Evolutionary conservation across 129 eudicot genomes (phyloP).

Genomic region (Chrysanthemum makinoi): DNA sequence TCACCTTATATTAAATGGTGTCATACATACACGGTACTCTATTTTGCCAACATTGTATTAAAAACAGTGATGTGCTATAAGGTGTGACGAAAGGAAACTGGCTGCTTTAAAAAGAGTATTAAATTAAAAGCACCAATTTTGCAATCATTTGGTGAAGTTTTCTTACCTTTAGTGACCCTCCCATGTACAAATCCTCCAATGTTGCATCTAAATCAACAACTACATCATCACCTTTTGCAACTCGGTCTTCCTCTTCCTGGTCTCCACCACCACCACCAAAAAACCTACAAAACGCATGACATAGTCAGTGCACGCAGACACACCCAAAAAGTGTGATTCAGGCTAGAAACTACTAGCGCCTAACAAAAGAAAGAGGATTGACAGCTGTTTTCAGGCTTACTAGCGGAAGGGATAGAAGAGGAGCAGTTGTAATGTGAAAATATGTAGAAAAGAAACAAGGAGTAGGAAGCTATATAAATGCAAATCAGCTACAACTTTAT

Average conservation of each 20-base stretch:
- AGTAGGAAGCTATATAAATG: neutral
- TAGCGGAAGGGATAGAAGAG: too few relatives aligned
- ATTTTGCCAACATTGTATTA: neutral
- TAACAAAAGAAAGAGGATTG: neutral
- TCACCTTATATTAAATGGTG: neutral
- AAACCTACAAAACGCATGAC: conserved; percentile 45
- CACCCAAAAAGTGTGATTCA: conserved; percentile 18
- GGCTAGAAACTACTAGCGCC: neutral
- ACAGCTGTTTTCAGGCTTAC: too few relatives aligned
- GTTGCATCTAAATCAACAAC: conserved; percentile 93
- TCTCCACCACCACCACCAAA: conserved; percentile 96
- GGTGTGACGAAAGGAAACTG: neutral
- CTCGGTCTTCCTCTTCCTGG: conserved; percentile 81
- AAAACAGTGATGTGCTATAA: neutral
- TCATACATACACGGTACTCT: too few relatives aligned
- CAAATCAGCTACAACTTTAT: neutral
- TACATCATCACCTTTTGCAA: conserved; percentile 93
- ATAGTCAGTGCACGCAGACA: conserved; percentile 15
- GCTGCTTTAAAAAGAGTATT: neutral
- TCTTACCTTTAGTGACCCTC: conserved; percentile 88
- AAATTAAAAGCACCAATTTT: neutral
- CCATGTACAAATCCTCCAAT: conserved; percentile 96
- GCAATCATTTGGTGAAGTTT: neutral
- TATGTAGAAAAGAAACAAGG: too few relatives aligned
- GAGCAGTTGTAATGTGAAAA: too few relatives aligned